Evolutionary conservation across 768 basidiomycete genomes (phyloP), one percentile per base, ranked within the genome.

Genomic region (Sutorius australiensis): DNA sequence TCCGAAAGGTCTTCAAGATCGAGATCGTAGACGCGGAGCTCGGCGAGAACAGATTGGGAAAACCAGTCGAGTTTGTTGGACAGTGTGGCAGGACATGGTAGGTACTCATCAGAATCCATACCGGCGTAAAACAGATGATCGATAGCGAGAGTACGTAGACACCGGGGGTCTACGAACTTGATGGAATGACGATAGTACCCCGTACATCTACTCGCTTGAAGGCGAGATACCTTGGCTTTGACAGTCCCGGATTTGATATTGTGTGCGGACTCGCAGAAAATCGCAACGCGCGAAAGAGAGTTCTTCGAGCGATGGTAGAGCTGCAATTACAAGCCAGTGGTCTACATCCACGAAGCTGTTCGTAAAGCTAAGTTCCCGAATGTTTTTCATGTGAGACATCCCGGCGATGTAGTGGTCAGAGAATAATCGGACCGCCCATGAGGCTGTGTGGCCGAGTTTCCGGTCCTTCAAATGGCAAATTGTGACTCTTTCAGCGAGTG

Each of bases 401-500:
- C 50, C 61, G 5, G 36, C 3, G 17, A 43, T n/a, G 37, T 45
- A 58, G 28, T 47, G 36, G 6, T 28, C 34, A 2, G 19, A 7
- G n/a, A 55, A 58, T 0, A 47, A 33, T 28, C 17, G 36, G 27
- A 43, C 37, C 11, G 19, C 53, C 56, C 52, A 58, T 5, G 48
- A 27, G n/a, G n/a, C 19, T 2, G 27, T 2, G 19, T 14, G 14
- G 5, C 16, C 7, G 30, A 32, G 8, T 12, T 3, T 0, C 61
- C 56, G 60, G 34, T 38, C 0, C 2, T 2, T 33, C 40, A 67
- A 59, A 32, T 21, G 21, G 21, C 67, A 66, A 0, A 51, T 51
- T 46, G 61, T 68, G 41, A 76, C 71, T 24, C 64, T 55, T 37
- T 55, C 51, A 5, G 71, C 67, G 10, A 76, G 51, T 2, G 67